Base-by-base conservation (phyloP, 208 protist species). In the Strigomonas galati region DNA sequence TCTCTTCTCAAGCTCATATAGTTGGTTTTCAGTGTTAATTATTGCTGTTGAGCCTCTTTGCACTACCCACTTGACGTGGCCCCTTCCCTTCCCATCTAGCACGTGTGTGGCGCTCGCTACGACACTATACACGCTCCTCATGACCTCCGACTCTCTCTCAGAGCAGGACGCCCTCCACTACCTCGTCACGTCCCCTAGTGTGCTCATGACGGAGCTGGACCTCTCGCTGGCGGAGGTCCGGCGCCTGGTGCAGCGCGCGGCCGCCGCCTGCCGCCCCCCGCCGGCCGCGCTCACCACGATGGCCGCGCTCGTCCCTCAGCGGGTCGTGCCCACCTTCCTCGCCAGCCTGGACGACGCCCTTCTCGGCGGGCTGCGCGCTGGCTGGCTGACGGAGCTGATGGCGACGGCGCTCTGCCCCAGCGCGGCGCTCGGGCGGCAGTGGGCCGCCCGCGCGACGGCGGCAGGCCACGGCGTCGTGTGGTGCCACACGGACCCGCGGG, bases 401-500 rank as follows among this genome's bases (percentile, higher is more conserved):
- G 27, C 43, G 37, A n/a, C 58, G n/a, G 9, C 37, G 31, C 9
- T 5, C 3, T 19, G 9, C n/a, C 37, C 58, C 9, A 51, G 17
- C 17, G 17, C 58, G 5, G 58, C n/a, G 59, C 62, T 19, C 19
- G 30, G 7, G 40, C 12, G 9, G 24, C 53, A 23, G 30, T 37
- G 53, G 27, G 30, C 51, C 3, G 21, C 90, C n/a, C 85, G 91
- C 61, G 51, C 31, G 7, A 73, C 71, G 5, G 85, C 81, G 24
- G 82, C 78, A 10, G 61, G 60, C 15, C 71, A 72, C 10, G 77
- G 78, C n/a, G 74, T 75, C n/a, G 43, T 92, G 19, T 76, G 69
- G 21, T 79, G 89, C 56, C 75, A 91, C 46, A 86, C 81, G n/a
- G 82, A 51, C 37, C 58, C 37, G 4, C 12, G 6, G 21, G 31